These are phyloP conservation scores for Saururus chinensis DNA, from an alignment of 164 flowering plant species.

Conservation along the genomic window DNA sequence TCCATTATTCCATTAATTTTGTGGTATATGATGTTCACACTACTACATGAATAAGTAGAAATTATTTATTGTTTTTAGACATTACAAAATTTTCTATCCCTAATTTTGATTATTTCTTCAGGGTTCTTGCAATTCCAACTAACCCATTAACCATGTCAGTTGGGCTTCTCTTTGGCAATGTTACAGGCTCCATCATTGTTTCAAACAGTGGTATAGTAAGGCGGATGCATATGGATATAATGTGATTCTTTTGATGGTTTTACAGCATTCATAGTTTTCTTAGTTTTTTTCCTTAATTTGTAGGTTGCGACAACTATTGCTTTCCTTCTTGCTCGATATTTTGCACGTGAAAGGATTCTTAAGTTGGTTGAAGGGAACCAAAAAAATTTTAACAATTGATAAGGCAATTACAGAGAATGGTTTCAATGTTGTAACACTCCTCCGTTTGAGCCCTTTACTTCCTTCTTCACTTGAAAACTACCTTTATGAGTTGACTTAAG, in stretches of 20 bases:
- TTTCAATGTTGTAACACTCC: too few relatives aligned
- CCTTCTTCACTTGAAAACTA: too few relatives aligned
- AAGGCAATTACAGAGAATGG: too few relatives aligned
- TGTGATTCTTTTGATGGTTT: not conserved
- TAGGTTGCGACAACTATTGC: constrained; percentile 96
- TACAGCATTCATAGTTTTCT: not conserved
- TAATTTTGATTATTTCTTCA: constrained; percentile 3
- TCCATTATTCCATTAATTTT: too few relatives aligned
- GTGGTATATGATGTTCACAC: too few relatives aligned
- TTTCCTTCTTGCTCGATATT: constrained; percentile 95
- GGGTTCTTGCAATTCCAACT: constrained; percentile 96
- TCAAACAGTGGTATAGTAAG: constrained; percentile 97
- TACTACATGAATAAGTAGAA: too few relatives aligned
- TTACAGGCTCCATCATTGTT: constrained; percentile 79
- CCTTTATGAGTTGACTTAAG: too few relatives aligned
- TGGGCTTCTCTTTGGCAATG: constrained; percentile 83
- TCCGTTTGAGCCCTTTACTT: too few relatives aligned
- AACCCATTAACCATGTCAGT: constrained; percentile 98
- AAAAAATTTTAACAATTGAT: too few relatives aligned
- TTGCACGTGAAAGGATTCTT: constrained; percentile 97
- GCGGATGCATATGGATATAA: constrained; percentile 1
- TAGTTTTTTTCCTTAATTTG: constrained; percentile 4
- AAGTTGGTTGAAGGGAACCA: too few relatives aligned
- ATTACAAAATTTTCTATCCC: not conserved
- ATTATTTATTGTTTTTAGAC: not conserved